Percentiles rank a stretch among this genome's conserved stretches.
Conservation (phyloP, 306 rosid genomes). For the Citrullus amarus region DNA sequence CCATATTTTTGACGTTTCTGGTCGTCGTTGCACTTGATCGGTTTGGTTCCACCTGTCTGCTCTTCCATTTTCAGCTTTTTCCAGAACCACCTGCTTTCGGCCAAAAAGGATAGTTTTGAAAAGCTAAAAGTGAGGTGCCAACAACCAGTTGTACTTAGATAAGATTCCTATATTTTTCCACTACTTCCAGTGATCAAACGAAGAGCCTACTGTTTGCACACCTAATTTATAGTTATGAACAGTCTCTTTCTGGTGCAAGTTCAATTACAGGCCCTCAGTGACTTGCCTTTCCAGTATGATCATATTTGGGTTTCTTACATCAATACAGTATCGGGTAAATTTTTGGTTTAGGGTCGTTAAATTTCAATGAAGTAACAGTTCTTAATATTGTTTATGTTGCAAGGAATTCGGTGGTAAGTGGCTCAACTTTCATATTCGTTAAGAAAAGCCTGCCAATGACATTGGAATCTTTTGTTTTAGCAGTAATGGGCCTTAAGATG, state of each 20-base stretch:
- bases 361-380: too few species aligned
- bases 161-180: not conserved
- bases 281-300: not conserved
- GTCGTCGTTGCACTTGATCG: constrained; percentile 5
- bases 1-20: constrained; percentile 10
- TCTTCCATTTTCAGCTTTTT: constrained; percentile 15
- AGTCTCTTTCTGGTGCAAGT: not conserved
- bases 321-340: not conserved
- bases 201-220: not conserved
- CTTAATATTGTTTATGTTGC: too few species aligned
- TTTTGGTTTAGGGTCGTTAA: too few species aligned
- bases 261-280: not conserved
- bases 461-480: not conserved
- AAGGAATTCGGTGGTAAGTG: too few species aligned
- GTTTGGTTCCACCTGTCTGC: constrained; percentile 13
- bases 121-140: not conserved
- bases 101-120: not conserved
- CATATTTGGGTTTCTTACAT: not conserved
- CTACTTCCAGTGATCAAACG: not conserved
- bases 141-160: not conserved
- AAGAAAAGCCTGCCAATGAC: not conserved
- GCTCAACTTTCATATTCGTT: too few species aligned
- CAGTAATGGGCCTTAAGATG: not conserved
- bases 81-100: not conserved
- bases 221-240: not conserved